These are phyloP conservation scores for Amanita thiersii DNA, from an alignment of 768 basidiomycete genomes.

Conservation along the genomic window DNA sequence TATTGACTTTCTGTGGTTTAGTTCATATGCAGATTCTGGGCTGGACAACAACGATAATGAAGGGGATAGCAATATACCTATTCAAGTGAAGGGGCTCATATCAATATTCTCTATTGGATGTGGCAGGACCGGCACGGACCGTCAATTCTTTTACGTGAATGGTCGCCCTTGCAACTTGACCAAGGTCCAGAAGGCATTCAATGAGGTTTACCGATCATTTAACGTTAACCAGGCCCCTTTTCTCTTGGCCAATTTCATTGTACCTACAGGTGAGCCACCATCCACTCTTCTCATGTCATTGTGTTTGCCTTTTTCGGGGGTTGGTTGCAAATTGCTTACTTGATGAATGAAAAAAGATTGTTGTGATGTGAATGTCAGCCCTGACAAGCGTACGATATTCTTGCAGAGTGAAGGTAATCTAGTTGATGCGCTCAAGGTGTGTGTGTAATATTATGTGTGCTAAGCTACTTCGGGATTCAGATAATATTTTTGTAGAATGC, in stretches of 20 bases:
- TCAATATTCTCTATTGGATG: conserved; percentile 74
- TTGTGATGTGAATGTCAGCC: conserved; percentile 91
- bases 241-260: conserved; percentile 71
- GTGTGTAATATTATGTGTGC: conserved; percentile 7
- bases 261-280: conserved; percentile 61
- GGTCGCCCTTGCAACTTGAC: conserved; percentile 77
- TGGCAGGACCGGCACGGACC: conserved; percentile 71
- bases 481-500: conserved; percentile 33
- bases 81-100: conserved; percentile 69
- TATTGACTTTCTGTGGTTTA: neutral
- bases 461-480: neutral
- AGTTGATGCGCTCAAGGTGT: conserved; percentile 70
- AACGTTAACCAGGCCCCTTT: conserved; percentile 67
- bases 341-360: conserved; percentile 35
- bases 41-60: no score
- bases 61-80: conserved; percentile 22
- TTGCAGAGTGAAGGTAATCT: conserved; percentile 82
- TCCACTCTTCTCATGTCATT: neutral
- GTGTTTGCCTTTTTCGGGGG: neutral
- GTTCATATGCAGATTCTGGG: conserved; percentile 11
- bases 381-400: conserved; percentile 94
- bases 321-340: neutral
- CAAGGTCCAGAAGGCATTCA: conserved; percentile 84
- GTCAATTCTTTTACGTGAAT: conserved; percentile 92
- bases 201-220: conserved; percentile 88